These are phyloP conservation scores for Cyclotella baltica DNA, from an alignment of 108 stramenopile genomes.

Conservation along the genomic window DNA sequence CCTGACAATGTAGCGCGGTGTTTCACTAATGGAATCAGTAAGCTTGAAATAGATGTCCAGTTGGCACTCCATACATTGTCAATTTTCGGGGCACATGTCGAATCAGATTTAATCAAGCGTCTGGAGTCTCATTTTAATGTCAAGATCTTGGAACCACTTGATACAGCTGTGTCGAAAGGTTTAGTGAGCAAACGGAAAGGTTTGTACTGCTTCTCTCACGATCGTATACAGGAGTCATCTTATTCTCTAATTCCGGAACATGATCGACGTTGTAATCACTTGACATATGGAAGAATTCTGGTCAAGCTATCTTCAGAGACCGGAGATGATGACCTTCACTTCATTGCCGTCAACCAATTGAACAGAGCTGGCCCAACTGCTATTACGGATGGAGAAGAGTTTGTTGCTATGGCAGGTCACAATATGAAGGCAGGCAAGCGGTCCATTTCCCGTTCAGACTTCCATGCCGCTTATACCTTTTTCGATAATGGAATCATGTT, in stretches of 20 bases:
- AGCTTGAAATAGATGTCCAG: no score
- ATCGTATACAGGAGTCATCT: slow-evolving; percentile 27
- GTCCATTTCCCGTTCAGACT: slow-evolving; percentile 25
- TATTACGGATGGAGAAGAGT: background rate
- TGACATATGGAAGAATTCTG: background rate
- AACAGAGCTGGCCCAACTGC: slow-evolving; percentile 24
- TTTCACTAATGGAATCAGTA: no score
- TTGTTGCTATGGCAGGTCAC: background rate
- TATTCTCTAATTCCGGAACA: slow-evolving; percentile 19
- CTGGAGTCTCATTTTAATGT: slow-evolving; percentile 12
- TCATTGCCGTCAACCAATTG: slow-evolving; percentile 22
- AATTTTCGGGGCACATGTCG: slow-evolving; percentile 2
- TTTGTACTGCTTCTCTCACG: slow-evolving; percentile 20
- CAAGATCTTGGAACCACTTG: background rate
- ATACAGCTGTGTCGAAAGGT: slow-evolving; percentile 18
- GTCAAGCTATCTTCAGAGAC: background rate
- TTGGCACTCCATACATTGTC: no score
- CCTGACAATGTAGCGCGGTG: slow-evolving; percentile 26
- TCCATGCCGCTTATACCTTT: slow-evolving; percentile 9
- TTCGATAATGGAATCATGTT: slow-evolving; percentile 34
- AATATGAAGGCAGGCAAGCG: slow-evolving; percentile 39
- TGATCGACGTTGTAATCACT: slow-evolving; percentile 13
- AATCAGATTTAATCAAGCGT: background rate
- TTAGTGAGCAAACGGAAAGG: slow-evolving; percentile 16
- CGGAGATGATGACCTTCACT: slow-evolving; percentile 16